Evolutionary conservation across 148 eudicot genomes (phyloP).

Genomic region (Hydrangea macrophylla): DNA sequence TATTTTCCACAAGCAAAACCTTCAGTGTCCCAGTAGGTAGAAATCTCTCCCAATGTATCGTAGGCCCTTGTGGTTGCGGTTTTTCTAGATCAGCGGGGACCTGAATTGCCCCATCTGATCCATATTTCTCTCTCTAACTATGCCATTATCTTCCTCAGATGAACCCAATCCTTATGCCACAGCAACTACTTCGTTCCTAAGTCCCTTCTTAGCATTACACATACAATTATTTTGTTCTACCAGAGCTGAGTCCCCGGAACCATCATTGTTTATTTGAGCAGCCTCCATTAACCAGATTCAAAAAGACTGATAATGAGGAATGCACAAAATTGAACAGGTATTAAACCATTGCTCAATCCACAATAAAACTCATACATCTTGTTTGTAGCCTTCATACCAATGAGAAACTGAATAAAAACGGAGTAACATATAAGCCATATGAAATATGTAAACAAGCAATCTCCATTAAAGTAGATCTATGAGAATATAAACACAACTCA

Average conservation of each 20-base stretch:
- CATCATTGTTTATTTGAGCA: background rate
- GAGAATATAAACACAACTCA: background rate
- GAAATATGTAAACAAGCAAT: too few relatives aligned
- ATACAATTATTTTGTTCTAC: background rate
- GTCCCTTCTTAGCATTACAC: background rate
- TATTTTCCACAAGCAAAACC: constrained; percentile 63
- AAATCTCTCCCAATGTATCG: constrained; percentile 38
- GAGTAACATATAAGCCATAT: background rate
- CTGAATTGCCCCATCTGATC: background rate
- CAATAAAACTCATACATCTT: background rate
- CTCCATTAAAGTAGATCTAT: background rate
- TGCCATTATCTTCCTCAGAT: background rate
- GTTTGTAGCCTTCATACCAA: background rate
- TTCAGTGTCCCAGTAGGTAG: constrained; percentile 44
- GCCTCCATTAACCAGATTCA: constrained; percentile 5
- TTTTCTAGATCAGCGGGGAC: constrained; percentile 6
- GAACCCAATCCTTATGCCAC: constrained; percentile 8
- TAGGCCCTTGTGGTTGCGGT: constrained; percentile 4
- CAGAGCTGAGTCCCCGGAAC: background rate
- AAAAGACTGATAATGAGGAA: background rate
- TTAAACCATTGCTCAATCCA: background rate
- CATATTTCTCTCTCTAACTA: background rate
- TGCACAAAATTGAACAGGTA: background rate
- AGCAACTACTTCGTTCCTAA: background rate
- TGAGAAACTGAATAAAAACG: background rate